These are phyloP conservation scores for Daldinia bambusicola DNA, from an alignment of 495 filamentous ascomycete species.

Conservation along the genomic window DNA sequence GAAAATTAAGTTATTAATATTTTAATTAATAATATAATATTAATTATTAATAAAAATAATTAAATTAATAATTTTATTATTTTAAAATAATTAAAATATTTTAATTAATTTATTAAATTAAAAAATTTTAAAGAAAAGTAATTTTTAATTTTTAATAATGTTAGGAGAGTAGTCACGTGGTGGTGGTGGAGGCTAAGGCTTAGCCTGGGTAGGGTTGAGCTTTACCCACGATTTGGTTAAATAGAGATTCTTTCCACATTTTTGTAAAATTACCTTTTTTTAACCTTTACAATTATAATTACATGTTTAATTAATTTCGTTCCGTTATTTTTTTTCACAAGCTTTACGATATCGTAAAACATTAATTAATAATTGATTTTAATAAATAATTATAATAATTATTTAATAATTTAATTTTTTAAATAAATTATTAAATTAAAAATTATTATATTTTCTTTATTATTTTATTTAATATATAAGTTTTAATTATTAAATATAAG, in stretches of 20 bases:
- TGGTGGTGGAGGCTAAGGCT: too few species aligned
- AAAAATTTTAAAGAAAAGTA: neutral
- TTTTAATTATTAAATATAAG: neutral
- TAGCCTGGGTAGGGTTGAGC: too few species aligned
- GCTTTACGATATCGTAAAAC: too few species aligned
- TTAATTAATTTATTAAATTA: neutral
- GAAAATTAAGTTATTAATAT: neutral
- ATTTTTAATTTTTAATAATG: neutral
- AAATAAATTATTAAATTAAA: neutral
- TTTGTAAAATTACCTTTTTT: too few species aligned
- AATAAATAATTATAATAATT: constrained; percentile 1
- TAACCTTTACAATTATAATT: too few species aligned
- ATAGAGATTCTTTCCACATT: too few species aligned
- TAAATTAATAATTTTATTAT: neutral
- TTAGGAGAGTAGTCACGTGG: too few species aligned
- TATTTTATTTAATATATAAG: neutral
- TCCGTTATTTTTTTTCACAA: too few species aligned
- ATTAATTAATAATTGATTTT: too few species aligned
- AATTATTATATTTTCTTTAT: neutral
- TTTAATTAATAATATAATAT: neutral
- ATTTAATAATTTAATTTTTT: neutral
- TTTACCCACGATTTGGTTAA: too few species aligned
- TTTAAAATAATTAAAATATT: neutral
- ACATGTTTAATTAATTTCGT: too few species aligned
- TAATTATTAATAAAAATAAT: neutral